Evolutionary conservation across 495 filamentous ascomycete genomes (phyloP).

Genomic region (Neurospora hispaniola): DNA sequence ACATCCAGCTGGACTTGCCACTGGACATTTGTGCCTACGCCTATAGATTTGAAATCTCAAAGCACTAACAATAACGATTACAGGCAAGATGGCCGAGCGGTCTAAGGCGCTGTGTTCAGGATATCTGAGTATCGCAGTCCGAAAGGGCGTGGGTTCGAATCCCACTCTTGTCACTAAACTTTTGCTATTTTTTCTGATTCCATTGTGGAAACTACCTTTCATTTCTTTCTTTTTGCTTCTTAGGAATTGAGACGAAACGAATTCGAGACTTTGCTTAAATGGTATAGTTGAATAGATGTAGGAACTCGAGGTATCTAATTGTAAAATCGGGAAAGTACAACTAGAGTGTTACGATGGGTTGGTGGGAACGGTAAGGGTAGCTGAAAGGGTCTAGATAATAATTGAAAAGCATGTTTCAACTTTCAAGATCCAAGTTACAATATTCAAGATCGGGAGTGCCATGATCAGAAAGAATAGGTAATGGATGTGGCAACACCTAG

Average conservation of each 20-base stretch:
- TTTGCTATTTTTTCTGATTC: neutral
- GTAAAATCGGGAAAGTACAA: neutral
- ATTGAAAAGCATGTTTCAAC: no score
- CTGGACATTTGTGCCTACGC: neutral
- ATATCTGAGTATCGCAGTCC: conserved; percentile 6
- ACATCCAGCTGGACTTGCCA: neutral
- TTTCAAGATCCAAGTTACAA: no score
- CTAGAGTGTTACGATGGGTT: no score
- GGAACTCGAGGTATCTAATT: neutral
- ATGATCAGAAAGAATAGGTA: no score
- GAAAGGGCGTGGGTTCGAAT: conserved; percentile 29
- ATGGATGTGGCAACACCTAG: no score
- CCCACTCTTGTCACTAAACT: conserved; percentile 20
- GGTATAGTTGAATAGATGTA: neutral
- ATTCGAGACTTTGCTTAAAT: no score
- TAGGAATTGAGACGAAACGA: neutral
- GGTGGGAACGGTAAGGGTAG: no score
- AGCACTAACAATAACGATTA: neutral
- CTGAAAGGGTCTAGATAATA: no score
- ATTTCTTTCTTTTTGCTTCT: no score
- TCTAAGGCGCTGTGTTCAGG: conserved; percentile 1
- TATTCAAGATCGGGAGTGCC: no score
- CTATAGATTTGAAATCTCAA: neutral
- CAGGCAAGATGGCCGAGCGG: neutral
- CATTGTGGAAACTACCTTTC: no score